These are phyloP conservation scores for Hymenoscyphus repandus DNA, from an alignment of 2,329 filamentous ascomycete genomes.

Conservation along the genomic window DNA sequence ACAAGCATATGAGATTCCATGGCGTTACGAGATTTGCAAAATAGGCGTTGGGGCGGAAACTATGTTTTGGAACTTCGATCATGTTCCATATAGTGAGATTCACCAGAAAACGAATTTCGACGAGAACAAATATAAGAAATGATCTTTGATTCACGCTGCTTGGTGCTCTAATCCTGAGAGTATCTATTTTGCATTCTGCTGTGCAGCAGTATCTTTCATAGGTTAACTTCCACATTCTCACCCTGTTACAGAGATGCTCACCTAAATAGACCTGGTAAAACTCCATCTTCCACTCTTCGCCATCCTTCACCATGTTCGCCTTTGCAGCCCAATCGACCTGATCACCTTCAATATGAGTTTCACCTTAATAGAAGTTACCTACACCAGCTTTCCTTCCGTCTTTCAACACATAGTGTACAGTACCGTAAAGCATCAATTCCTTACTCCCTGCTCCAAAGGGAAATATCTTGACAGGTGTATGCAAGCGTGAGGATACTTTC, in stretches of 20 bases:
- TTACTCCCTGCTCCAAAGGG: constrained; percentile 40
- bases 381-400: constrained; percentile 35
- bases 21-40: constrained; percentile 14
- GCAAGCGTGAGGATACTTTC: constrained; percentile 41
- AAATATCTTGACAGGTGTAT: constrained; percentile 43
- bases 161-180: background rate
- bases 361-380: constrained; percentile 5
- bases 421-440: constrained; percentile 50
- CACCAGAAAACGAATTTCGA: background rate
- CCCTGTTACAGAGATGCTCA: constrained; percentile 9
- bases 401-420: constrained; percentile 47
- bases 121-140: background rate
- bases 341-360: background rate
- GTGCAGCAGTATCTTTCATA: constrained; percentile 18
- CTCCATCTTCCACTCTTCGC: constrained; percentile 24
- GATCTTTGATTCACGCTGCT: too few species aligned
- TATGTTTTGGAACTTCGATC: background rate
- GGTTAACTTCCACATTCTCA: background rate
- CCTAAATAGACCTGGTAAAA: constrained; percentile 29
- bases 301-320: constrained; percentile 24
- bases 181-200: constrained; percentile 19
- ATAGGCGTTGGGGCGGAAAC: background rate
- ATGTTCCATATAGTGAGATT: background rate
- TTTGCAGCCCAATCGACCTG: constrained; percentile 27
- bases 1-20: background rate